Evolutionary conservation across 176 grass and related monocot genomes (phyloP).

Genomic region (Pontederia crassipes): DNA sequence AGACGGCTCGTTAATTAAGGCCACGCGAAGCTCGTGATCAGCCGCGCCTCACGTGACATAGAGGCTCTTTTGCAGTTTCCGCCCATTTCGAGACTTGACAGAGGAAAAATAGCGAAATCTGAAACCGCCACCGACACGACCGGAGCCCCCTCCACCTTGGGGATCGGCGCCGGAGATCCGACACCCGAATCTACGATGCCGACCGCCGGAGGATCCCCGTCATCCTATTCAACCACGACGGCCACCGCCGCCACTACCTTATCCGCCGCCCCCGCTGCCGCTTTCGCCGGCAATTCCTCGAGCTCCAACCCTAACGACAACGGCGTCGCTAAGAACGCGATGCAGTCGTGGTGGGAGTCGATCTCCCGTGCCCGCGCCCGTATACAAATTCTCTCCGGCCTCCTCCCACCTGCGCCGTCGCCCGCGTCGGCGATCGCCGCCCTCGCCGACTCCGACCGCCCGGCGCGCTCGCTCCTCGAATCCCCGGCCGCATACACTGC

Average conservation of each 20-base stretch:
- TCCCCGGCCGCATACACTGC: conserved; percentile 41
- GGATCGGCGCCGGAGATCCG: neutral
- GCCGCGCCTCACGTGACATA: too few species aligned
- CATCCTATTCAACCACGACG: conserved; percentile 26
- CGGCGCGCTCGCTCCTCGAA: conserved; percentile 62
- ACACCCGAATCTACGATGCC: neutral
- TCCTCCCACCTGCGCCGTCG: conserved; percentile 24
- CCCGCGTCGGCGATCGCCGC: conserved; percentile 29
- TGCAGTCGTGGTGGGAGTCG: conserved; percentile 82
- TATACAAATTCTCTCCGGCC: conserved; percentile 54
- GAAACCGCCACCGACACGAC: too few species aligned
- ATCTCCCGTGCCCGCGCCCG: conserved; percentile 75
- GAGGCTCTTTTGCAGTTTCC: too few species aligned
- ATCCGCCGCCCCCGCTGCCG: neutral
- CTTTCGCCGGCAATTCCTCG: neutral
- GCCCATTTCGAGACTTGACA: too few species aligned
- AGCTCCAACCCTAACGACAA: neutral
- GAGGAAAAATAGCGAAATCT: too few species aligned
- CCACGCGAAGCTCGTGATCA: too few species aligned
- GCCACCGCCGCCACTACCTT: neutral
- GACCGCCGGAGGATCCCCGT: conserved; percentile 25
- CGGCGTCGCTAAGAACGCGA: conserved; percentile 12
- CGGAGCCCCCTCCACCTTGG: too few species aligned
- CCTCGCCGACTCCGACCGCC: conserved; percentile 74
- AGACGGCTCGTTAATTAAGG: too few species aligned